These are phyloP conservation scores for Chrysochromulina parva DNA, from an alignment of 78 protist species.

Conservation along the genomic window DNA sequence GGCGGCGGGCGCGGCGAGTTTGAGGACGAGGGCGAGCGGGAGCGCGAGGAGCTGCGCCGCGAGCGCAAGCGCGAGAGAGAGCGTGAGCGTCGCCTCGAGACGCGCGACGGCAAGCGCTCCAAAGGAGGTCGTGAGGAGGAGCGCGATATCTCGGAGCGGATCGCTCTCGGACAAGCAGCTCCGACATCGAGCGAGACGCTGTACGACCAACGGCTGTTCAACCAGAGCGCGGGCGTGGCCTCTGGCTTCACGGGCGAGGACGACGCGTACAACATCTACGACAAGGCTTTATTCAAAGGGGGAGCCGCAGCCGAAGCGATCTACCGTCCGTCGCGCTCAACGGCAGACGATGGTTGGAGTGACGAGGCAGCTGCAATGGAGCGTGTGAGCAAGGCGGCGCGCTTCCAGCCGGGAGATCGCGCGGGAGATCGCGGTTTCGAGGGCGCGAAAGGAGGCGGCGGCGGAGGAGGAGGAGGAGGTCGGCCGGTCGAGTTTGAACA, in stretches of 20 bases:
- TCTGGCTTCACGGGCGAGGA: neutral
- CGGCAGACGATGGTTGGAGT: neutral
- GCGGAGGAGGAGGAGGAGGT: neutral
- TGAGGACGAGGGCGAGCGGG: constrained; percentile 4
- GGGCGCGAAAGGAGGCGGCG: neutral
- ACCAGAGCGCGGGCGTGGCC: constrained; percentile 35
- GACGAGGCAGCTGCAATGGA: neutral
- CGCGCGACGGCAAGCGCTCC: neutral
- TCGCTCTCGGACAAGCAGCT: constrained; percentile 85
- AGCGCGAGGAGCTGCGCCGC: neutral
- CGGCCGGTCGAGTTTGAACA: constrained; percentile 26
- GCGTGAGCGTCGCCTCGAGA: neutral
- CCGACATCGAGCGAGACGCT: constrained; percentile 54
- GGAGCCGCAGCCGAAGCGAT: neutral
- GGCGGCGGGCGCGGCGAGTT: neutral
- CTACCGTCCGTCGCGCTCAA: neutral
- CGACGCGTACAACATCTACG: constrained; percentile 50
- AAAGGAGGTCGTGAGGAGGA: constrained; percentile 61
- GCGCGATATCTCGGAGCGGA: constrained; percentile 87
- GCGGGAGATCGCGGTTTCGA: neutral
- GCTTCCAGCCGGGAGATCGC: neutral
- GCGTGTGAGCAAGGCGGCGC: neutral
- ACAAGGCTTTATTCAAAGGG: constrained; percentile 54
- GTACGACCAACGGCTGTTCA: constrained; percentile 91
- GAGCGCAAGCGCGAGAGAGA: constrained; percentile 42